Conservation (phyloP, 345 rosid species). For the Sonneratia alba region DNA sequence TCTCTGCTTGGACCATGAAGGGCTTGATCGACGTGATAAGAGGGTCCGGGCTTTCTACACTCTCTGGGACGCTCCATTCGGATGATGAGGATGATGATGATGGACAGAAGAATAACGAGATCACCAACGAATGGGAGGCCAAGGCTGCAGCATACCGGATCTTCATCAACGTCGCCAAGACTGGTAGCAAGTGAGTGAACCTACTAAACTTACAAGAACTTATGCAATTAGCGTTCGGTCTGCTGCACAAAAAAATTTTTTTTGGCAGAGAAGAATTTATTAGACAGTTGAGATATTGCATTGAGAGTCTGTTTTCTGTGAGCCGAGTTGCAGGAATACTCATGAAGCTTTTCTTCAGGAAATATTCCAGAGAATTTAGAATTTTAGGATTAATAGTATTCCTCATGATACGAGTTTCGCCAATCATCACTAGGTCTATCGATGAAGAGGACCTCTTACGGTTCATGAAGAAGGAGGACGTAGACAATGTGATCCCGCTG, state of each 20-base stretch:
- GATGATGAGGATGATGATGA: slow-evolving; percentile 32
- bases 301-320: too few relatives aligned
- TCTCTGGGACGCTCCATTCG: slow-evolving; percentile 19
- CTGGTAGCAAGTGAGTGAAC: slow-evolving; percentile 37
- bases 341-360: too few relatives aligned
- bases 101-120: slow-evolving; percentile 37
- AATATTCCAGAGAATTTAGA: background rate
- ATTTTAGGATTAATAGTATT: background rate
- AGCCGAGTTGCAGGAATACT: too few relatives aligned
- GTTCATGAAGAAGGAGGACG: slow-evolving; percentile 52
- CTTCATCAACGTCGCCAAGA: slow-evolving; percentile 54
- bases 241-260: too few relatives aligned
- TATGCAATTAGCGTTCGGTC: too few relatives aligned
- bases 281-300: too few relatives aligned
- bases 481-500: slow-evolving; percentile 34
- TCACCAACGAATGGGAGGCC: slow-evolving; percentile 60
- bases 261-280: too few relatives aligned
- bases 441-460: slow-evolving; percentile 62
- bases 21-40: slow-evolving; percentile 40
- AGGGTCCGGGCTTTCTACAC: slow-evolving; percentile 26
- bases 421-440: slow-evolving; percentile 40
- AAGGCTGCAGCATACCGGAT: slow-evolving; percentile 52
- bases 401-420: background rate
- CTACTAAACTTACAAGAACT: background rate
- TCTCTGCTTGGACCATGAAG: slow-evolving; percentile 76